Base-by-base conservation (phyloP, 2,329 filamentous ascomycete genomes). In the Epichloe gansuensis region DNA sequence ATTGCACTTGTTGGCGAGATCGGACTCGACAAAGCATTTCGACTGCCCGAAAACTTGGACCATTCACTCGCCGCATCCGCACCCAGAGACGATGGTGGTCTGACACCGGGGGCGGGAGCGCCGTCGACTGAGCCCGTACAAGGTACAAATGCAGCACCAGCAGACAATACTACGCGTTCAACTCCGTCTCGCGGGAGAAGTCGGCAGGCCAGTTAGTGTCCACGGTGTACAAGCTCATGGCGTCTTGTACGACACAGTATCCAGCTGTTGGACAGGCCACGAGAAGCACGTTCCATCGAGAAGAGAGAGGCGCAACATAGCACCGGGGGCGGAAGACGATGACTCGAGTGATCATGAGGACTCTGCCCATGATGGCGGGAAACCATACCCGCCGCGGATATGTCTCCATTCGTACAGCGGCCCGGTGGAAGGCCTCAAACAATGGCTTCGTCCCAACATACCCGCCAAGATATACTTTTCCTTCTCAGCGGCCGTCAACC, bases 341-440 rank as follows among this genome's bases (percentile, higher is more conserved):
- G 45, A 52, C 23, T 66, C 69, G 35, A 17, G 17, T 17, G 66
- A 69, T 21, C 62, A 66, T 1, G 68, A 72, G 2, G 61, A 70
- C 0, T 62, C 65, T 50, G 61, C 64, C 17, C 60, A 63, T 31
- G 61, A 42, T 3, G 50, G 43, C 34, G 55, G 54, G 1, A 82
- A 77, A 55, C 84, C 86, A 0, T 97, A 85, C 60, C 91, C 93
- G 4, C 90, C 91, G 1, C 75, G 91, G 8, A 85, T 97, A 64
- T 98, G 93, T 63, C 80, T 98, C 54, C 93, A 98, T 68, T 96
- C 91, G 0, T 98, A 90, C 68, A 94, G 87, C 47, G 91, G 89
- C 0, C 78, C 85, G 5, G 74, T 81, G 11, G 83, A 93, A 53
- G 77, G 84, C 35, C 70, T 96, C 39, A 83, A 79, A 58, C 89